Conservation (phyloP, 139 green algal species). For the Coelastrella sp. region DNA sequence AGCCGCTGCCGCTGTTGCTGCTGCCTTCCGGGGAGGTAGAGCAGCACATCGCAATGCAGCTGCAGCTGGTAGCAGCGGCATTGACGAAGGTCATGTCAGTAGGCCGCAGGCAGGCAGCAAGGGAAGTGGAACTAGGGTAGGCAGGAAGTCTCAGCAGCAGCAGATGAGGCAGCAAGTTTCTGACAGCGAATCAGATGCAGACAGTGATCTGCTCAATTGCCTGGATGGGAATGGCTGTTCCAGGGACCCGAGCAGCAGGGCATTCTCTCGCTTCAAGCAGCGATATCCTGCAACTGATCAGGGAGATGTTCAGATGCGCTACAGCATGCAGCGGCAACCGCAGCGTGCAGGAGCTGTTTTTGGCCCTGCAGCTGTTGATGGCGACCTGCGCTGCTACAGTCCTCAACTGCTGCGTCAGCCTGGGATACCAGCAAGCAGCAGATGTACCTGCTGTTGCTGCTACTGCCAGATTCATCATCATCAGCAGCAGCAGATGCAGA, state of each 20-base stretch:
- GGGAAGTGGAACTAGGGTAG: background rate
- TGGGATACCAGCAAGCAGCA: background rate
- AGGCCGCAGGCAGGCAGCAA: background rate
- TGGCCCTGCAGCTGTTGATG: too few relatives aligned
- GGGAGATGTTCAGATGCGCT: background rate
- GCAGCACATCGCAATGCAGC: background rate
- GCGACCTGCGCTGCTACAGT: background rate
- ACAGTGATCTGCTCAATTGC: too few relatives aligned
- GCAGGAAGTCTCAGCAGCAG: constrained; percentile 14
- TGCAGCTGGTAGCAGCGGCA: constrained; percentile 33
- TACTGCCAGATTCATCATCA: background rate
- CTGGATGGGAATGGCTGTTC: too few relatives aligned
- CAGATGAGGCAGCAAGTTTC: background rate
- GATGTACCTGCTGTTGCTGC: background rate
- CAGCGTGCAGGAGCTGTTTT: too few relatives aligned
- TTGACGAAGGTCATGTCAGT: background rate
- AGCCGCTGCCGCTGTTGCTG: constrained; percentile 12
- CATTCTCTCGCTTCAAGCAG: too few relatives aligned
- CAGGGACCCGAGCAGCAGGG: too few relatives aligned
- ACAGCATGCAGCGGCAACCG: background rate
- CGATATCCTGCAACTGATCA: too few relatives aligned
- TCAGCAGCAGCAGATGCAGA: background rate
- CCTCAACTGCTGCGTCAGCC: background rate
- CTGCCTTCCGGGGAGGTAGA: background rate
- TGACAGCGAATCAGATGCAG: background rate